phyloP scores from a whole-genome alignment of 108 stramenopile genomes.

The Pseudonitzschia multiseries region DNA sequence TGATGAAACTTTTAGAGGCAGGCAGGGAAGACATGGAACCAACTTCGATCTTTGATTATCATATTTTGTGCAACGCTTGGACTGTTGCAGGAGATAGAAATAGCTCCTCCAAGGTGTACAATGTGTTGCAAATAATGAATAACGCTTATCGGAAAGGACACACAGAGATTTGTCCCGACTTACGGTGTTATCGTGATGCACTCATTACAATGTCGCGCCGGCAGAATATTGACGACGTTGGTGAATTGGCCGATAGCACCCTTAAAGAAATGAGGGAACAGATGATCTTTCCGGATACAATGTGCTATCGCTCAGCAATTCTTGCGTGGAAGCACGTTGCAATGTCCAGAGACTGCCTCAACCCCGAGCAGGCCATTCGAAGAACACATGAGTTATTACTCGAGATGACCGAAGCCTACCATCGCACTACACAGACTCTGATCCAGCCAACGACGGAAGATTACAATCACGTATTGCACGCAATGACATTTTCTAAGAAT shows the following conservation, averaged over 20 bases:
- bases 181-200: slow-evolving; percentile 60
- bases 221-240: slow-evolving; percentile 44
- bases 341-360: slow-evolving; percentile 28
- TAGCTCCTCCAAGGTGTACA: slow-evolving; percentile 57
- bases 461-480: slow-evolving; percentile 77
- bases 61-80: slow-evolving; percentile 73
- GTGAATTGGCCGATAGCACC: slow-evolving; percentile 44
- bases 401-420: slow-evolving; percentile 62
- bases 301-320: slow-evolving; percentile 72
- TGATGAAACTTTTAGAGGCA: slow-evolving; percentile 53
- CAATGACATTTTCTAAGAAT: slow-evolving; percentile 47
- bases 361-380: slow-evolving; percentile 43
- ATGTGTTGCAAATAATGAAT: slow-evolving; percentile 58
- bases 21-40: slow-evolving; percentile 67
- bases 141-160: slow-evolving; percentile 39
- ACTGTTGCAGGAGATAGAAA: slow-evolving; percentile 68
- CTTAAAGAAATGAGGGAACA: slow-evolving; percentile 64
- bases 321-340: slow-evolving; percentile 63
- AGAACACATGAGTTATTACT: slow-evolving; percentile 51
- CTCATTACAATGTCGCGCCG: slow-evolving; percentile 40
- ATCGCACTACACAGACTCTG: slow-evolving; percentile 53
- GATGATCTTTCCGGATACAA: slow-evolving; percentile 63
- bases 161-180: slow-evolving; percentile 50
- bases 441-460: slow-evolving; percentile 50
- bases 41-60: slow-evolving; percentile 70